phyloP scores from a whole-genome alignment of 768 basidiomycete species.

The Boletus rufocinnamomeus region DNA sequence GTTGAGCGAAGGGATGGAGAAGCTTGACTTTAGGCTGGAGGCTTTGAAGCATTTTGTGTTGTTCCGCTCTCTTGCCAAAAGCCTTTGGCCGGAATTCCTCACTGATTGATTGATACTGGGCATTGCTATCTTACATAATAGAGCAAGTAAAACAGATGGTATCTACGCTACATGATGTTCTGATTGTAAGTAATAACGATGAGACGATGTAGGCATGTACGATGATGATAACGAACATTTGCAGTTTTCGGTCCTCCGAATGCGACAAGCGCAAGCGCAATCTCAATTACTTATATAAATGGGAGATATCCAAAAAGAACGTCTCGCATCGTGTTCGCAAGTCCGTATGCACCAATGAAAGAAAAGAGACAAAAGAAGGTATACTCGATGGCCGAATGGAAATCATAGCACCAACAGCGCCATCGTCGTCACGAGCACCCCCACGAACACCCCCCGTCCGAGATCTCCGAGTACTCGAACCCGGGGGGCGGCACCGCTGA shows the following conservation, averaged over 20 bases:
- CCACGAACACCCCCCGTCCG: not conserved
- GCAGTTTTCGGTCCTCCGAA: not conserved
- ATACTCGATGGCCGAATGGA: not conserved
- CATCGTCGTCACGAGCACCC: not conserved
- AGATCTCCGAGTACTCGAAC: not conserved
- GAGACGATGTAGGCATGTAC: not conserved
- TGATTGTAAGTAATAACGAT: not conserved
- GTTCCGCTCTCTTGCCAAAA: too few species aligned
- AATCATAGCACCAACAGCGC: slow-evolving; percentile 7
- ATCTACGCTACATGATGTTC: slow-evolving; percentile 6
- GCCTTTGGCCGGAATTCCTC: too few species aligned
- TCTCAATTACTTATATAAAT: not conserved
- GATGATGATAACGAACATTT: not conserved
- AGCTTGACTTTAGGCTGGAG: too few species aligned
- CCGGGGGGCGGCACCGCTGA: slow-evolving; percentile 5
- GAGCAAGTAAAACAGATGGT: not conserved
- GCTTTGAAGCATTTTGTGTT: too few species aligned
- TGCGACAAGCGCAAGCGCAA: not conserved
- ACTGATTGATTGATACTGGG: too few species aligned
- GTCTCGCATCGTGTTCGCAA: not conserved
- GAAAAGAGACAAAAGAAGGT: not conserved
- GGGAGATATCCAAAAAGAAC: not conserved
- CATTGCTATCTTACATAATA: too few species aligned
- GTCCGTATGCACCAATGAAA: not conserved
- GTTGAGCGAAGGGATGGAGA: too few species aligned